Conservation (phyloP, 257 asterid species). For the Datura wrightii region DNA sequence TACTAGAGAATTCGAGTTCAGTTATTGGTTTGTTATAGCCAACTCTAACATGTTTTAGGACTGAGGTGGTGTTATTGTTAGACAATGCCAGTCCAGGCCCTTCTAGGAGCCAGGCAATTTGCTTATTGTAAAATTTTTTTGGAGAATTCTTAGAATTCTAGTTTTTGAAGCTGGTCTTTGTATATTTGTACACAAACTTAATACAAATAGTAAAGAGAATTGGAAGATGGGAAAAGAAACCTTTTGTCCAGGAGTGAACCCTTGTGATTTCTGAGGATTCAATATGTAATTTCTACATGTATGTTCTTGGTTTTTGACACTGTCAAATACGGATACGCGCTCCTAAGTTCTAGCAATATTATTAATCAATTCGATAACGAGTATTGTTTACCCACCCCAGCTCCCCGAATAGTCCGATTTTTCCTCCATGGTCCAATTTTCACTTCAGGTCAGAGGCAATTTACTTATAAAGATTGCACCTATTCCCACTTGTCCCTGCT, state of each 20-base stretch:
- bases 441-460: no score
- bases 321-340: no score
- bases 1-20: not conserved
- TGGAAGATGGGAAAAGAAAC: not conserved
- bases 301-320: not conserved
- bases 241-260: not conserved
- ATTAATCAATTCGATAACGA: no score
- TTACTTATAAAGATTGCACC: no score
- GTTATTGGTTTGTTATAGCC: not conserved
- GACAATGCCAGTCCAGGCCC: conserved; percentile 75
- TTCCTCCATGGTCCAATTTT: no score
- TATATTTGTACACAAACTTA: conserved; percentile 21
- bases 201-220: conserved; percentile 29
- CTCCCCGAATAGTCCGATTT: no score
- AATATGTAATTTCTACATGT: not conserved
- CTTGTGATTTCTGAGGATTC: not conserved
- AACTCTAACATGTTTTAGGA: no score
- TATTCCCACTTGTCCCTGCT: no score
- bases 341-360: no score
- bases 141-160: conserved; percentile 35
- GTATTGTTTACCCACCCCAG: no score
- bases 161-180: conserved; percentile 15
- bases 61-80: not conserved
- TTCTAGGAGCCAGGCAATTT: conserved; percentile 58
- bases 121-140: conserved; percentile 48